phyloP scores from a whole-genome alignment of 2,329 filamentous ascomycete genomes.

The Alternaria brassicae region DNA sequence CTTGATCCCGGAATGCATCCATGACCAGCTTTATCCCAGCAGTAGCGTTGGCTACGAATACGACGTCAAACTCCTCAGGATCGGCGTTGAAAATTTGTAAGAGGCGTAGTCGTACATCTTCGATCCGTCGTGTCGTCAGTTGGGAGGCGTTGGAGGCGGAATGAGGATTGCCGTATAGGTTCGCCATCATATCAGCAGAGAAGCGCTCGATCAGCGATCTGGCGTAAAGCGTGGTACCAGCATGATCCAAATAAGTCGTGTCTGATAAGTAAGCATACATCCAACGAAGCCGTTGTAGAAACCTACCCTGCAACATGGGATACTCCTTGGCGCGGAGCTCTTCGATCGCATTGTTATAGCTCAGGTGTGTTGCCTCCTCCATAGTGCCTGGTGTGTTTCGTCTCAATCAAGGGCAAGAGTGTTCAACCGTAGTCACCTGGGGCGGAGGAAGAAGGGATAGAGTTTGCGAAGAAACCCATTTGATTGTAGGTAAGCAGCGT shows the following conservation, averaged over 20 bases:
- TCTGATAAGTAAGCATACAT: slow-evolving; percentile 55
- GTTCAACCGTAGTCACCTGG: slow-evolving; percentile 36
- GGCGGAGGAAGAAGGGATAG: slow-evolving; percentile 6
- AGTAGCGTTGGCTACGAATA: slow-evolving; percentile 93
- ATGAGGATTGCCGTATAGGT: slow-evolving; percentile 90
- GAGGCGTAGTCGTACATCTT: slow-evolving; percentile 74
- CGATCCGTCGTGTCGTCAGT: slow-evolving; percentile 74
- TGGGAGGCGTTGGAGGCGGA: slow-evolving; percentile 85
- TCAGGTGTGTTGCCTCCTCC: slow-evolving; percentile 33
- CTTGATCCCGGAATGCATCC: slow-evolving; percentile 74
- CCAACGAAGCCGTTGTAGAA: background rate
- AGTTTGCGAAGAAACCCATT: slow-evolving; percentile 32
- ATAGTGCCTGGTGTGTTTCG: slow-evolving; percentile 25
- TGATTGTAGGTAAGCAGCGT: slow-evolving; percentile 27
- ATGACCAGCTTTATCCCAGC: slow-evolving; percentile 86
- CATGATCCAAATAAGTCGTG: slow-evolving; percentile 88
- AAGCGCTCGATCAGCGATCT: slow-evolving; percentile 83
- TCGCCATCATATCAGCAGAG: slow-evolving; percentile 76
- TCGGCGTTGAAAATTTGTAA: slow-evolving; percentile 82
- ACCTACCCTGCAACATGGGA: slow-evolving; percentile 71
- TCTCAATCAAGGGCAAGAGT: background rate
- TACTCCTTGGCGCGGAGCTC: slow-evolving; percentile 66
- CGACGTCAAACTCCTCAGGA: slow-evolving; percentile 80
- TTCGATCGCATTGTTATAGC: slow-evolving; percentile 68
- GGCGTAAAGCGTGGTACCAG: slow-evolving; percentile 84